Conservation (phyloP, 2,329 filamentous ascomycete species). For the Colletotrichum cuscutae region DNA sequence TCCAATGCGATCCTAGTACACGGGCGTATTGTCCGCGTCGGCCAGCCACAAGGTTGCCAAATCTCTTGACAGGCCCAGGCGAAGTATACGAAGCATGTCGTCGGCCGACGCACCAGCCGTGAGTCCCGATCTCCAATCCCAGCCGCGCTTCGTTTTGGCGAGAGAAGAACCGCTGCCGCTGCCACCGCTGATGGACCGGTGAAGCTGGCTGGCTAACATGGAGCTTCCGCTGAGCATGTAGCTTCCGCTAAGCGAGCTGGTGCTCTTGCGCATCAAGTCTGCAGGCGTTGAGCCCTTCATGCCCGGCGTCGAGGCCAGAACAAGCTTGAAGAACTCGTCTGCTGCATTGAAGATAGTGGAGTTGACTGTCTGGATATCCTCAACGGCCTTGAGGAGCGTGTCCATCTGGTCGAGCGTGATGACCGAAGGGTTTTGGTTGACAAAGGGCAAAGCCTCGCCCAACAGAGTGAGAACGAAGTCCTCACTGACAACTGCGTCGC, state of each 20-base stretch:
- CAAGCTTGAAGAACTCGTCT: constrained; percentile 81
- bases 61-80: constrained; percentile 79
- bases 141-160: constrained; percentile 65
- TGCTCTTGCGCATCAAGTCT: constrained; percentile 69
- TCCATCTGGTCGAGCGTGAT: constrained; percentile 80
- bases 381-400: constrained; percentile 78
- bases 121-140: constrained; percentile 86
- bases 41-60: constrained; percentile 76
- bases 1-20: constrained; percentile 45
- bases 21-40: constrained; percentile 67
- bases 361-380: constrained; percentile 82
- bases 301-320: constrained; percentile 76
- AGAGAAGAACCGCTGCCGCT: constrained; percentile 47
- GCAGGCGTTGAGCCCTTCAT: constrained; percentile 71
- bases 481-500: constrained; percentile 86
- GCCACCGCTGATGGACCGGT: constrained; percentile 68
- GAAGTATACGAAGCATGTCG: constrained; percentile 78
- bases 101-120: constrained; percentile 70
- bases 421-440: constrained; percentile 66
- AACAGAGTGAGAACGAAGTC: constrained; percentile 87
- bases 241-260: constrained; percentile 61
- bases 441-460: constrained; percentile 83
- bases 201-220: constrained; percentile 72
- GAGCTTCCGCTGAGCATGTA: constrained; percentile 80
- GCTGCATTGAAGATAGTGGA: constrained; percentile 78